Base-by-base conservation (phyloP, 164 flowering plant species). In the Vitis labrusca region DNA sequence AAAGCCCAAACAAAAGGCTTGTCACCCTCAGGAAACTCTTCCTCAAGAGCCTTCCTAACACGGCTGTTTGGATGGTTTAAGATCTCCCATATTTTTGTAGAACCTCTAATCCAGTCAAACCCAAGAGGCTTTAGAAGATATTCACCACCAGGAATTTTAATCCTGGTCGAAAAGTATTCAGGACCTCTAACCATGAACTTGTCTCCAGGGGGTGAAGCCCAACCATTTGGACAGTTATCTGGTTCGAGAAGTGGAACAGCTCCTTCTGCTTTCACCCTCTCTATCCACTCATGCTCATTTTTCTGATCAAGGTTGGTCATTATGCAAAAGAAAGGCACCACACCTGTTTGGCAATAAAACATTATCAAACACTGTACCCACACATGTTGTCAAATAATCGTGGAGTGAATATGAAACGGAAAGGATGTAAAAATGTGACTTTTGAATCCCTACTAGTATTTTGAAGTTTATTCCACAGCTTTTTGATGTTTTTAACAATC, bases 1-100 rank as follows among this genome's bases (percentile, higher is more conserved):
- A 94, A 89, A 58, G 97, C 98, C 97, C 97, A 94, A 54, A 94
- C 76, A 67, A 87, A 91, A 52, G 96, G 97, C 70, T 78, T 88
- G 49, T 71, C 74, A 37, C 77, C 88, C 3, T 23, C 30, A 14
- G 91, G 81, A 67, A 80, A 79, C 59, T 79, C 87, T 37, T 81
- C 76, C 2, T 86, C 88, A 50, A 94, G 75, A 58, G 82, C 92
- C 73, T 76, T 88, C 76, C 86, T 84, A 29, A 94, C 81, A 57
- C 94, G 91, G 77, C 75, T 79, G 55, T 80, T 86, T 19, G 87
- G 89, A 74, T 92, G 29, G 63, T 78, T 85, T 64, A 92, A 73
- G 19, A 92, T 69, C 50, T 88, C 92, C 10, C 77, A 74, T 65
- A 92, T 81, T 73, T 92, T 94, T 49, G 88, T 66, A 12, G 92